phyloP scores from a whole-genome alignment of 352 stramenopile genomes.

The Phytophthora ramorum region DNA sequence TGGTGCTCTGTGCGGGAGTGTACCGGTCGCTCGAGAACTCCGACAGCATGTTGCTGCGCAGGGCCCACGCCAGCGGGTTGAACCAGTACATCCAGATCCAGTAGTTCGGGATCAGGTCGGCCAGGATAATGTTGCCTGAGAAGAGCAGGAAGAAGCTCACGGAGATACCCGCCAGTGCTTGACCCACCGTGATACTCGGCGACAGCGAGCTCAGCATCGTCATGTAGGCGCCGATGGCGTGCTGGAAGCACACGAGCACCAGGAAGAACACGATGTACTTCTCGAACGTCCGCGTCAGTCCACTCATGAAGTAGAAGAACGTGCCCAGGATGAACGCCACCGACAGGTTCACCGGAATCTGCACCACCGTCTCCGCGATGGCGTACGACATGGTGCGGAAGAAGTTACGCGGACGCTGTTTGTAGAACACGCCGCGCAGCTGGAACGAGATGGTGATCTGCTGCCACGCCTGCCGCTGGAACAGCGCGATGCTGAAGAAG shows the following conservation, averaged over 20 bases:
- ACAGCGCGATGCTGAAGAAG: slow-evolving; percentile 75
- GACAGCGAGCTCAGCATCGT: slow-evolving; percentile 64
- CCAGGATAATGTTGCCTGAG: slow-evolving; percentile 83
- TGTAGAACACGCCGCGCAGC: slow-evolving; percentile 90
- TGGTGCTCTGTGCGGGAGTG: slow-evolving; percentile 21
- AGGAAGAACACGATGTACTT: slow-evolving; percentile 85
- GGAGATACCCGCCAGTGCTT: slow-evolving; percentile 56
- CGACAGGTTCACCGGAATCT: slow-evolving; percentile 74
- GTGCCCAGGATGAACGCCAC: slow-evolving; percentile 67
- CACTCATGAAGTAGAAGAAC: slow-evolving; percentile 92
- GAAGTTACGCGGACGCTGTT: slow-evolving; percentile 91
- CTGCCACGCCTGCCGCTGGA: slow-evolving; percentile 79
- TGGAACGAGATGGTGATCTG: slow-evolving; percentile 77
- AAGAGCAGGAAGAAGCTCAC: slow-evolving; percentile 78
- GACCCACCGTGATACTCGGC: slow-evolving; percentile 62
- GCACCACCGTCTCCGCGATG: slow-evolving; percentile 69
- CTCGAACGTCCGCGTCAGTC: slow-evolving; percentile 61
- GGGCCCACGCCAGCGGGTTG: slow-evolving; percentile 64
- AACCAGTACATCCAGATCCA: slow-evolving; percentile 88
- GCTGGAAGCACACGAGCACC: slow-evolving; percentile 81
- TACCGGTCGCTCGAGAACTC: slow-evolving; percentile 62
- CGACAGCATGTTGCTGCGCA: slow-evolving; percentile 64
- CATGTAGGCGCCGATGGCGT: slow-evolving; percentile 31
- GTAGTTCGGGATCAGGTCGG: slow-evolving; percentile 70
- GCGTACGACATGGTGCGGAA: slow-evolving; percentile 88